Base-by-base conservation (phyloP, 2,329 filamentous ascomycete genomes). In the Monilinia fructigena region DNA sequence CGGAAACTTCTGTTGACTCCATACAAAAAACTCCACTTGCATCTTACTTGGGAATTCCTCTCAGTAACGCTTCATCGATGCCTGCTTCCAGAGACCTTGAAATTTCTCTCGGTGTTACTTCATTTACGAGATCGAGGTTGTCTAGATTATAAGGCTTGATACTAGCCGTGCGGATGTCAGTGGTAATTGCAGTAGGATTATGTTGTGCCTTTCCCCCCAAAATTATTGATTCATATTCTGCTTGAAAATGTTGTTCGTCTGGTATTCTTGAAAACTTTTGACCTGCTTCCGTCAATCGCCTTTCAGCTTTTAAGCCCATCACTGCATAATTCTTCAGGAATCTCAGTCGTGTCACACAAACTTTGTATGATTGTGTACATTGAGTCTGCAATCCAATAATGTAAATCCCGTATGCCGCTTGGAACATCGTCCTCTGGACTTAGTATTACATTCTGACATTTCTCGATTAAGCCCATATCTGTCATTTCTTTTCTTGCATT, bases 311-410 rank as follows among this genome's bases (percentile, higher is more conserved):
- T 5, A 55, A 2, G 10, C 58, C 58, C 11, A 47, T 60, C 18
- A 31, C 20, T 35, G 58, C 58, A 60, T 50, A 60, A 10, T 50
- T 26, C 31, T 60, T 60, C n/a, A 60, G 20, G 38, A 20, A 50
- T 38, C 28, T 50, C 7, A 60, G 45, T 38, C 16, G 7, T 2
- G 14, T 18, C 23, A 50, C n/a, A 28, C 23, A 26, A 14, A 23
- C 4, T 10, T 31, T 48, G 28, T 60, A 60, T 60, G 7, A 4
- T 42, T 60, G n/a, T 60, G n/a, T n/a, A 10, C 58, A 60, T 3
- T 3, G 26, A 35, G 35, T 60, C 58, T 26, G 38, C 38, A 23
- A 60, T 60, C 58, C 58, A 60, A 50, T 38, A 11, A 23, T 18
- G 47, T 3, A 60, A n/a, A 38, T 60, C 58, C 45, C 20, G 35